Evolutionary conservation across 2,329 filamentous ascomycete species (phyloP).

Genomic region (Fusarium pseudocircinatum): DNA sequence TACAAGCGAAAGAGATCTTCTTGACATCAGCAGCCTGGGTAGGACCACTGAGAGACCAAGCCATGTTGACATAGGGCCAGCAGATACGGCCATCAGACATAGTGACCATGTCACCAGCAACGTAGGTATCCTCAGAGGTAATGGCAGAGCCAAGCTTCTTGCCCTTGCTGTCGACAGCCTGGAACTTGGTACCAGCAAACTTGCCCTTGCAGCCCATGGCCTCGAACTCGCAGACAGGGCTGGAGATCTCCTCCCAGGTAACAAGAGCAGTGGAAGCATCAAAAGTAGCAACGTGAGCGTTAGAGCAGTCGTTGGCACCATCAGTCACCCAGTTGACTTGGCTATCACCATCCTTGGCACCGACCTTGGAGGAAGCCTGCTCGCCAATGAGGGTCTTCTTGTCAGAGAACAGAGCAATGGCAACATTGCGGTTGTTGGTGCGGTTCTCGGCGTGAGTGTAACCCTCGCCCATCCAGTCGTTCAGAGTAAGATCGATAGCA

Average conservation of each 20-base stretch:
- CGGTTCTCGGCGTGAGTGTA: constrained; percentile 63
- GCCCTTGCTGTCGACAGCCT: constrained; percentile 63
- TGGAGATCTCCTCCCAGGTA: constrained; percentile 69
- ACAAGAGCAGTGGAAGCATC: constrained; percentile 62
- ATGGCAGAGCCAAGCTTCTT: constrained; percentile 61
- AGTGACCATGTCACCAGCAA: constrained; percentile 71
- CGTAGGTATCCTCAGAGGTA: constrained; percentile 62
- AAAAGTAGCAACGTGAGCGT: constrained; percentile 67
- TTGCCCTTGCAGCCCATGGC: constrained; percentile 69
- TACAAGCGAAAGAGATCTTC: constrained; percentile 65
- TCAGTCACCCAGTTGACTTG: constrained; percentile 69
- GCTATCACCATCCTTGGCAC: constrained; percentile 61
- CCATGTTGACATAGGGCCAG: constrained; percentile 69
- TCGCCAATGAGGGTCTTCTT: constrained; percentile 65
- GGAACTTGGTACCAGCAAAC: constrained; percentile 68
- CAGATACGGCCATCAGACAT: constrained; percentile 67
- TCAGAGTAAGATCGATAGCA: constrained; percentile 61
- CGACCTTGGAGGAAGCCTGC: constrained; percentile 64
- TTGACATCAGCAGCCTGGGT: constrained; percentile 40
- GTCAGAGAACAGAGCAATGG: constrained; percentile 65
- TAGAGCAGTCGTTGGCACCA: constrained; percentile 62
- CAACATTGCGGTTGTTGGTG: constrained; percentile 68
- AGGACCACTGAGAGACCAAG: constrained; percentile 52
- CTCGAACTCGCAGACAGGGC: constrained; percentile 63
- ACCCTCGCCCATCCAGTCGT: constrained; percentile 66